These are phyloP conservation scores for Cicer arietinum DNA, from an alignment of 306 rosid species.

Conservation along the genomic window DNA sequence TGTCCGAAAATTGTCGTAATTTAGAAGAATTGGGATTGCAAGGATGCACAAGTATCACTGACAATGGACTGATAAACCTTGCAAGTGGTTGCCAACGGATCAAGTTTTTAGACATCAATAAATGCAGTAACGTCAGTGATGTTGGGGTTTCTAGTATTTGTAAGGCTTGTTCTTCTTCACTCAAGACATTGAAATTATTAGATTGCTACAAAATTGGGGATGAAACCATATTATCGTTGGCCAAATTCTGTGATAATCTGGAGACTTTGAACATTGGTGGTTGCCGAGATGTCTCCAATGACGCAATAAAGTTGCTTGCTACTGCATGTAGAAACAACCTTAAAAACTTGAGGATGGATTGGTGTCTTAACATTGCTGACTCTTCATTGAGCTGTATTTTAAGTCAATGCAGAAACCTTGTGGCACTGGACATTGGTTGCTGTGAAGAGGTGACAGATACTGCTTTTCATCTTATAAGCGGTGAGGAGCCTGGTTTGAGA, in stretches of 20 bases:
- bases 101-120: slow-evolving; percentile 68
- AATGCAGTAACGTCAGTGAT: slow-evolving; percentile 83
- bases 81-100: slow-evolving; percentile 70
- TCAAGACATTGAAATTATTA: slow-evolving; percentile 76
- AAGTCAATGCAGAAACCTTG: slow-evolving; percentile 69
- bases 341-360: slow-evolving; percentile 87
- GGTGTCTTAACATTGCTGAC: slow-evolving; percentile 82
- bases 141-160: slow-evolving; percentile 70
- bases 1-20: slow-evolving; percentile 69
- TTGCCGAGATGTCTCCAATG: slow-evolving; percentile 78
- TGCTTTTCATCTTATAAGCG: slow-evolving; percentile 66
- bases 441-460: slow-evolving; percentile 92
- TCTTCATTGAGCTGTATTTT: slow-evolving; percentile 75
- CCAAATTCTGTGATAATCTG: slow-evolving; percentile 68
- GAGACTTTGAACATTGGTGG: slow-evolving; percentile 87
- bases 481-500: slow-evolving; percentile 55
- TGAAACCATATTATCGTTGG: slow-evolving; percentile 61
- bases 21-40: slow-evolving; percentile 74
- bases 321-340: slow-evolving; percentile 64
- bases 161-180: slow-evolving; percentile 68
- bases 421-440: slow-evolving; percentile 87
- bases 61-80: slow-evolving; percentile 69
- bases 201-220: slow-evolving; percentile 88
- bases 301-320: slow-evolving; percentile 67
- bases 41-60: slow-evolving; percentile 78